Evolutionary conservation across 176 grass and related monocot species (phyloP).

Genomic region (Hsuehochloa calcarea): DNA sequence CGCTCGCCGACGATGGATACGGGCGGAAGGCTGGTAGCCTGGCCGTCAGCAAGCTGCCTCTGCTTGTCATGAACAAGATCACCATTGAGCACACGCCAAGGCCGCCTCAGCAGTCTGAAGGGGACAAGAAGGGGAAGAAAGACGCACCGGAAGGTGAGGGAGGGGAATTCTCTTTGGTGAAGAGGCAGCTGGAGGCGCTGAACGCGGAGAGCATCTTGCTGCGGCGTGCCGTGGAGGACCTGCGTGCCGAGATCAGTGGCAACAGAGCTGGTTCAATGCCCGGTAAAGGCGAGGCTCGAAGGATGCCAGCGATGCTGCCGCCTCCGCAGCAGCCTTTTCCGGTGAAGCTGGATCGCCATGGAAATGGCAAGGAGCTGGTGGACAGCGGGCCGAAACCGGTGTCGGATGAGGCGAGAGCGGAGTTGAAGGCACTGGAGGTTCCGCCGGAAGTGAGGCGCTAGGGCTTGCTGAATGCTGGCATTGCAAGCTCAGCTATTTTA

Average conservation of each 20-base stretch:
- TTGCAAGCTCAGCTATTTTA: constrained; percentile 29
- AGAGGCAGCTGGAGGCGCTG: constrained; percentile 58
- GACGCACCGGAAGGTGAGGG: not conserved
- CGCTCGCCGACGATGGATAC: constrained; percentile 33
- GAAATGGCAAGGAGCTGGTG: constrained; percentile 33
- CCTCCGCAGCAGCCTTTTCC: constrained; percentile 4
- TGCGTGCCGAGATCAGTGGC: constrained; percentile 40
- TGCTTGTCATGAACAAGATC: constrained; percentile 86
- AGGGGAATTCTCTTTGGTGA: constrained; percentile 38
- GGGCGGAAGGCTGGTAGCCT: constrained; percentile 40
- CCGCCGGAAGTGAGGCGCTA: constrained; percentile 30
- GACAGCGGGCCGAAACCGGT: constrained; percentile 16
- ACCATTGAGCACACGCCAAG: constrained; percentile 58
- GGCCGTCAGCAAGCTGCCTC: constrained; percentile 63
- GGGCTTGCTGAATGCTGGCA: constrained; percentile 12
- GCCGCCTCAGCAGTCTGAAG: not conserved
- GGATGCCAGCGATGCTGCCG: not conserved
- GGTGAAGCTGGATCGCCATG: constrained; percentile 33
- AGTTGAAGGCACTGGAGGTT: constrained; percentile 58
- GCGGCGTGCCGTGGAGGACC: constrained; percentile 47
- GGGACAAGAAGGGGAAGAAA: constrained; percentile 33
- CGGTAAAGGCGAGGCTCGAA: not conserved
- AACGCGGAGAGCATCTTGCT: constrained; percentile 58
- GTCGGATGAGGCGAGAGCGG: constrained; percentile 41
- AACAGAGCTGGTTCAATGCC: constrained; percentile 28